These are phyloP conservation scores for Murraya koenigii DNA, from an alignment of 345 rosid species.

Conservation along the genomic window DNA sequence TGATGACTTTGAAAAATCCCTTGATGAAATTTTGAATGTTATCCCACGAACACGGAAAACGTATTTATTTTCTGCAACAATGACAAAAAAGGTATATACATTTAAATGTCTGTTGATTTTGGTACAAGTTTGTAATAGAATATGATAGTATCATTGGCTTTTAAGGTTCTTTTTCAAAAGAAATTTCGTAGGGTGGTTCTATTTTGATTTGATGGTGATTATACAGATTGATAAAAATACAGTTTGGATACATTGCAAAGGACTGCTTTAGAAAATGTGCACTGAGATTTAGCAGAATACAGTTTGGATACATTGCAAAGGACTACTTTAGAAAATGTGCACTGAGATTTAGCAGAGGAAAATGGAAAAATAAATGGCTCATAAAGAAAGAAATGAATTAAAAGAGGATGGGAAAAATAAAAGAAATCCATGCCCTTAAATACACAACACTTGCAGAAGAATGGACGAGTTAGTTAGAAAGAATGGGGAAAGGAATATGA, in stretches of 20 bases:
- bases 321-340: neutral
- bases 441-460: neutral
- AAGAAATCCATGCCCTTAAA: neutral
- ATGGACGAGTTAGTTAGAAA: neutral
- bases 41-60: slow-evolving; percentile 73
- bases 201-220: neutral
- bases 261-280: neutral
- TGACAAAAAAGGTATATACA: slow-evolving; percentile 79
- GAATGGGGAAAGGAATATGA: neutral
- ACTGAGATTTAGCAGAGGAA: neutral
- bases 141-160: neutral
- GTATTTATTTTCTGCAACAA: slow-evolving; percentile 93
- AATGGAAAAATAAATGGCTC: neutral
- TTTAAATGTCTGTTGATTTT: neutral
- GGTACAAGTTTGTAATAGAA: neutral
- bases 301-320: neutral
- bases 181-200: neutral
- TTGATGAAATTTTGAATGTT: slow-evolving; percentile 69
- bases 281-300: neutral
- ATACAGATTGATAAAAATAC: neutral
- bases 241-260: neutral
- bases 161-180: neutral
- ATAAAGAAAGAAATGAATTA: neutral
- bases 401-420: neutral
- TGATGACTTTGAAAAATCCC: slow-evolving; percentile 92